These are phyloP conservation scores for Crucibulum laeve DNA, from an alignment of 768 basidiomycete species.

Conservation along the genomic window DNA sequence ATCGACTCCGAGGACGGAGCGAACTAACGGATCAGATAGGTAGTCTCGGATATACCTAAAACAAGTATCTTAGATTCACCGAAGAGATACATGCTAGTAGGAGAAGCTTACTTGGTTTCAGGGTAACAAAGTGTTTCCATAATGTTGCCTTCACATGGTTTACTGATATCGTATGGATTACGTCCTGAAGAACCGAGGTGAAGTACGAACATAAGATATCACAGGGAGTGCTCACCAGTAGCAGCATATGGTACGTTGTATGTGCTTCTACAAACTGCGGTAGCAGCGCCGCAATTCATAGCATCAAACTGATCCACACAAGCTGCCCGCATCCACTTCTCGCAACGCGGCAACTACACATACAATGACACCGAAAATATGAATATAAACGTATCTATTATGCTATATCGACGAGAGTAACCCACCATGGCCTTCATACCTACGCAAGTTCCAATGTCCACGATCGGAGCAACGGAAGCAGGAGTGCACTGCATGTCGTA, in stretches of 20 bases:
- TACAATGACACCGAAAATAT: too few relatives aligned
- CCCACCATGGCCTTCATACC: constrained; percentile 55
- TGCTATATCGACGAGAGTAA: constrained; percentile 1
- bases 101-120: constrained; percentile 28
- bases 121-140: constrained; percentile 55
- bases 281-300: constrained; percentile 61
- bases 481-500: constrained; percentile 53
- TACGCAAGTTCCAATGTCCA: constrained; percentile 46
- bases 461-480: constrained; percentile 41
- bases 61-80: background rate
- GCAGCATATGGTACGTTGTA: constrained; percentile 38
- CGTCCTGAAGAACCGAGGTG: constrained; percentile 19
- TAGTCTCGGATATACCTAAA: constrained; percentile 53
- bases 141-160: constrained; percentile 47
- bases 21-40: constrained; percentile 55
- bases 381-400: background rate
- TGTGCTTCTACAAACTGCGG: constrained; percentile 52
- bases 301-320: constrained; percentile 66
- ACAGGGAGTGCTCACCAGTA: constrained; percentile 27
- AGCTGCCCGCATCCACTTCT: constrained; percentile 44
- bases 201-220: background rate
- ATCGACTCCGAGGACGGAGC: constrained; percentile 60
- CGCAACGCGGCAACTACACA: constrained; percentile 67
- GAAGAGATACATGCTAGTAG: background rate
- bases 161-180: constrained; percentile 71